Evolutionary conservation across 257 asterid genomes (phyloP).

Genomic region (Solanum arcanum): DNA sequence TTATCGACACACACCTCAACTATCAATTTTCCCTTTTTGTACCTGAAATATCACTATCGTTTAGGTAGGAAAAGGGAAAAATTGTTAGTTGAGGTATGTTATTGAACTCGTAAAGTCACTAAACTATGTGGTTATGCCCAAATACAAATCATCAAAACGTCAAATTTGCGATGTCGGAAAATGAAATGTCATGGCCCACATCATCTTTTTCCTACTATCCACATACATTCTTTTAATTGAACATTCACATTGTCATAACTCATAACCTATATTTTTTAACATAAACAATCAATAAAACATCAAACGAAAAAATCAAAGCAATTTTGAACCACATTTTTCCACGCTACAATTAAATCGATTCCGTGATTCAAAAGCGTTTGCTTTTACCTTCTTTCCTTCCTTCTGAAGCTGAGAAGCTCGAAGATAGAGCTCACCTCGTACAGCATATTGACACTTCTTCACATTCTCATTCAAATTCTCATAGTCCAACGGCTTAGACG

Average conservation of each 20-base stretch:
- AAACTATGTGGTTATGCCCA: background rate
- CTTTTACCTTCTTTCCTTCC: constrained; percentile 82
- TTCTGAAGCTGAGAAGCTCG: constrained; percentile 99
- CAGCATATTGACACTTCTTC: constrained; percentile 95
- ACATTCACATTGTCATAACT: too few species aligned
- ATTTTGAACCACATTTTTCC: background rate
- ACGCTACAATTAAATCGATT: background rate
- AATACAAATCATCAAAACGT: background rate
- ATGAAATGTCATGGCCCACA: background rate
- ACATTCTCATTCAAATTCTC: constrained; percentile 91
- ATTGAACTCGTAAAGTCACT: background rate
- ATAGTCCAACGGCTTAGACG: constrained; percentile 64
- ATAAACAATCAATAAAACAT: background rate
- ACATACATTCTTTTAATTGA: background rate
- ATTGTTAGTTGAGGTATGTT: too few species aligned
- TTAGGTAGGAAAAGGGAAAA: too few species aligned
- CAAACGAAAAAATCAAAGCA: too few species aligned
- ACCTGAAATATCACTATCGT: background rate
- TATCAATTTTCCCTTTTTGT: background rate
- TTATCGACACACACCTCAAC: background rate
- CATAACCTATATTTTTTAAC: too few species aligned
- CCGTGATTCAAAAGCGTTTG: fast-evolving
- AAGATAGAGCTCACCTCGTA: constrained; percentile 96
- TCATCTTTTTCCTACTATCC: background rate
- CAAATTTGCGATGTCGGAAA: background rate